These are phyloP conservation scores for Taphrina pruni DNA, from an alignment of 1,139 yeast genomes.

Conservation along the genomic window DNA sequence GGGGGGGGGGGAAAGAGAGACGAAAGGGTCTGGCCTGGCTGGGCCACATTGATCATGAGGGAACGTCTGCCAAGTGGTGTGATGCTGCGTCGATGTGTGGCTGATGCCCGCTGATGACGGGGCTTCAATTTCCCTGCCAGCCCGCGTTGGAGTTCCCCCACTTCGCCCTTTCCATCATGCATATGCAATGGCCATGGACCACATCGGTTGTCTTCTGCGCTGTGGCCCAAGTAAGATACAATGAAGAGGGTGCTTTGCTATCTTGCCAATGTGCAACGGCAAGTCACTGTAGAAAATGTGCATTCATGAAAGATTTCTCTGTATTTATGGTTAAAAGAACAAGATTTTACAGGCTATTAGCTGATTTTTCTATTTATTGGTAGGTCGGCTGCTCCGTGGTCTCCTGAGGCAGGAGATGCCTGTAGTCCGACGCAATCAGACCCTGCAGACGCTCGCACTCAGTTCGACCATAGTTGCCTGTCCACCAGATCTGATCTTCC, in stretches of 20 bases:
- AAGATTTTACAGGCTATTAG: not conserved
- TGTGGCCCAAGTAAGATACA: too few species aligned
- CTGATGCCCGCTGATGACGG: slow-evolving; percentile 3
- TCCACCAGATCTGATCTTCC: slow-evolving; percentile 38
- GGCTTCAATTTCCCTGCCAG: not conserved
- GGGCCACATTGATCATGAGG: slow-evolving; percentile 1
- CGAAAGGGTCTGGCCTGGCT: not conserved
- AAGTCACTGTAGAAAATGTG: too few species aligned
- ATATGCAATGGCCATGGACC: too few species aligned
- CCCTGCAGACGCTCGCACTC: slow-evolving; percentile 27
- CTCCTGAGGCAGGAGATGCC: slow-evolving; percentile 25
- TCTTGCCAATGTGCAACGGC: too few species aligned
- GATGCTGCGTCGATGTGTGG: not conserved
- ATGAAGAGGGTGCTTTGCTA: too few species aligned
- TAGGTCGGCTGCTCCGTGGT: slow-evolving; percentile 15
- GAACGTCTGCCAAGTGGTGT: not conserved
- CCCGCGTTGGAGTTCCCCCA: too few species aligned
- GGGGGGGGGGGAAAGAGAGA: not conserved
- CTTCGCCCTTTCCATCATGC: too few species aligned
- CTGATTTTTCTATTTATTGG: not conserved
- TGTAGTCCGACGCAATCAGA: slow-evolving; percentile 21
- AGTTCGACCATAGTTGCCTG: slow-evolving; percentile 27
- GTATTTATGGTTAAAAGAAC: slow-evolving; percentile 2
- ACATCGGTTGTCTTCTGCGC: too few species aligned
- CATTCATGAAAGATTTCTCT: too few species aligned